Base-by-base conservation (phyloP, 1,139 yeast species). In the Yueomyces sp. region DNA sequence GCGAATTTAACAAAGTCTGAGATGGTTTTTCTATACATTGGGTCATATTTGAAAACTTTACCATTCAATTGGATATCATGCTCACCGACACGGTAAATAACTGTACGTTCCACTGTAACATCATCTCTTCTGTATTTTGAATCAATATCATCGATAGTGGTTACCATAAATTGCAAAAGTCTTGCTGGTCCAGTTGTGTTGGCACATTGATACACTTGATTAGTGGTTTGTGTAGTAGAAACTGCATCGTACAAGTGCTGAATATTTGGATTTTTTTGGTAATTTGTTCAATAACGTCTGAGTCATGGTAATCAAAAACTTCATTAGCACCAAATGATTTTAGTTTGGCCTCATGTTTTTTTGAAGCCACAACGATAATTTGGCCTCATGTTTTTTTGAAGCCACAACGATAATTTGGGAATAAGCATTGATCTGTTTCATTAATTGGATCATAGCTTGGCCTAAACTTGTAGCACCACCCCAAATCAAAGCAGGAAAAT, bases 321-420 rank as follows among this genome's bases (percentile, higher is more conserved):
- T 61, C 60, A 50, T 75, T 80, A 27, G 84, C 85, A 46, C 87
- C 89, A 40, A 43, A 48, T 19, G 41, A 33, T 43, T 51, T 50
- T 53, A 72, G 56, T 37, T 50, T 46, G 4, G 53, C 53, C 45
- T 66, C 64, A 53, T 70, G 63, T 48, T 62, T 12, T 12, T 12
- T 12, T 12, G 12, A 12, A 12, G 12, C 12, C 12, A 12, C 12
- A 12, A 12, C 12, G 12, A 12, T 12, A 12, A 12, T 12, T 12
- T 12, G 12, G 12, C 12, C 12, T 12, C 12, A 12, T 12, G 12
- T 12, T 12, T 12, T 12, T 12, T 12, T 12, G 12, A 12, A 12
- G 12, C 12, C 12, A 12, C 12, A 12, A 12, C 12, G 12, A 12
- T 12, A 12, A 12, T 12, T 12, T 12, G 12, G 12, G 12, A 12